Evolutionary conservation across 345 rosid species (phyloP), one percentile per base, ranked within the genome.

Genomic region (Moricandia moricandioides): DNA sequence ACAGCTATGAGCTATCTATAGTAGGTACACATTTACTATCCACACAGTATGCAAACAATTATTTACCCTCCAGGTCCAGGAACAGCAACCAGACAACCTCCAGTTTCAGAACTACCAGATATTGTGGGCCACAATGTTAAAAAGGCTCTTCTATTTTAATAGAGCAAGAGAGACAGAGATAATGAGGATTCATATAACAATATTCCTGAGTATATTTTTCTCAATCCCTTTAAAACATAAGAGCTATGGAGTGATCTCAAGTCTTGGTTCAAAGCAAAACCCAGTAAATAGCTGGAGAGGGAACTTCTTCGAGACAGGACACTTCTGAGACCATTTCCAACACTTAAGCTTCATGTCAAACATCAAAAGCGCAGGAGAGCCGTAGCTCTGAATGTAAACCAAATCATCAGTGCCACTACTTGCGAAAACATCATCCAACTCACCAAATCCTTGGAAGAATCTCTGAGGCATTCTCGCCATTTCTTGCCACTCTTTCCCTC

Each of bases 251-350:
- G 84, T 67, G 57, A 88, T 82, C 81, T 88, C 95, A 33, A 94
- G 93, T 82, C 95, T 86, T 29, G 98, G 96, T 77, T 89, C 93
- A 39, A 94, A 91, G 79, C 88, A 87, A 83, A 94, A 91, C 4
- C 97, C 97, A 69, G 91, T 87, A 70, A 91, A 94, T 17, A 94
- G 95, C 82, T 94, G 98, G 72, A 94, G 91, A 0, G 98, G 97
- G 77, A 94, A 94, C 85, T 85, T 87, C 79, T 91, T 91, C 0
- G 92, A 64, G 35, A 94, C 98, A 0, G 98, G 98, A 67, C 91
- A 88, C 75, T 86, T 91, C 76, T 58, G 90, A 1, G 98, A 84
- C 97, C 97, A 94, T 71, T 79, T 90, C 98, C 98, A 94, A 9
- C 78, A 86, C 78, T 74, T 90, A 31, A 61, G 81, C 51, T 79